A percentile compares a stretch with the other conserved stretches of the same genome.
Evolutionary conservation across 2,329 filamentous ascomycete species (phyloP).

Genomic region (Colletotrichum euphorbiae): DNA sequence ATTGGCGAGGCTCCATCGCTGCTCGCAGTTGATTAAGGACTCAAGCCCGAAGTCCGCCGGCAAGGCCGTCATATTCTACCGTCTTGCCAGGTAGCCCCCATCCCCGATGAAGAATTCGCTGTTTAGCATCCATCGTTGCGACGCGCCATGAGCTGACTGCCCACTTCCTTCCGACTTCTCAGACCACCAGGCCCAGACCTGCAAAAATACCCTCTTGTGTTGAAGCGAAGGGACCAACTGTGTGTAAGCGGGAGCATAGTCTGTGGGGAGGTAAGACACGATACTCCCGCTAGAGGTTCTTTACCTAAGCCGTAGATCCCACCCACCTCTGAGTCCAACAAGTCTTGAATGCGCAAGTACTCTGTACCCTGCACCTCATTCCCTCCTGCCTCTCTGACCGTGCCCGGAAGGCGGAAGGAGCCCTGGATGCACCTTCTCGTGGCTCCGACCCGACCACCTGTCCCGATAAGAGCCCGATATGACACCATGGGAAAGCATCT

Average conservation of each 20-base stretch:
- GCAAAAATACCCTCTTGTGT: neutral
- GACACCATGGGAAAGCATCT: too few relatives aligned
- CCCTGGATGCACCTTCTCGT: too few relatives aligned
- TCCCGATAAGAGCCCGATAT: too few relatives aligned
- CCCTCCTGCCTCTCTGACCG: too few relatives aligned
- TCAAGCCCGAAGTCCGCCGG: neutral
- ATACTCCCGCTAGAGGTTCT: neutral
- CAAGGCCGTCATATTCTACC: too few relatives aligned
- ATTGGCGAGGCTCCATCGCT: conserved; percentile 18
- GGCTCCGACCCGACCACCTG: too few relatives aligned
- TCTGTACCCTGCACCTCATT: neutral
- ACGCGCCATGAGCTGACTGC: conserved; percentile 12
- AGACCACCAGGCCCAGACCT: neutral
- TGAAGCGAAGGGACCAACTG: neutral
- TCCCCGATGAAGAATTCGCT: conserved; percentile 8
- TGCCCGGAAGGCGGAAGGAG: too few relatives aligned
- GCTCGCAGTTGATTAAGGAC: neutral
- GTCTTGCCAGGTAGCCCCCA: neutral
- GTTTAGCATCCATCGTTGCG: conserved; percentile 2
- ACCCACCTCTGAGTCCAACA: neutral
- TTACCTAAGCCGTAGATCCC: neutral
- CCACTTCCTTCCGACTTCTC: conserved; percentile 7
- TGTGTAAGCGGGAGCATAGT: neutral
- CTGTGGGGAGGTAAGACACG: neutral
- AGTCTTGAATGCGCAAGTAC: neutral